Evolutionary conservation across 2,329 filamentous ascomycete species (phyloP).

Genomic region (Penicillium sp.): DNA sequence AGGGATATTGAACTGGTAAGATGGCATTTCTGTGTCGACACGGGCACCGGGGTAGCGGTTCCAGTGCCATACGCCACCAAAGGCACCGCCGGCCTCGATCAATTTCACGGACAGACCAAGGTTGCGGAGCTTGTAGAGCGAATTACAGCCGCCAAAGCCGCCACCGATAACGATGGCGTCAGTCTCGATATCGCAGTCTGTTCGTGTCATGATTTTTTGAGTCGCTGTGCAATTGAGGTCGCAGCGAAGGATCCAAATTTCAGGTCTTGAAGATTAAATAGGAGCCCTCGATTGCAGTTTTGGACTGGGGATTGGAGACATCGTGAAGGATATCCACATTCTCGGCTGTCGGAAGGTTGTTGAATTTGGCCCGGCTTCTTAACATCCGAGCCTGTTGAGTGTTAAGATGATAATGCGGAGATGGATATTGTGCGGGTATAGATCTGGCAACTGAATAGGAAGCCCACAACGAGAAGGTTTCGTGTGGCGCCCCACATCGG

Average conservation of each 20-base stretch:
- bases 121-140: conserved; percentile 40
- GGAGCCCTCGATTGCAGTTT: not conserved
- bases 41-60: conserved; percentile 48
- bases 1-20: conserved; percentile 56
- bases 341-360: not conserved
- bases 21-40: conserved; percentile 50
- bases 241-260: not conserved
- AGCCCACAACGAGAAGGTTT: conserved; percentile 14
- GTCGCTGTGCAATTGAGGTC: not conserved
- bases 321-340: not conserved
- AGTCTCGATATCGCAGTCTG: not conserved
- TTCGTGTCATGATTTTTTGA: not conserved
- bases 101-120: conserved; percentile 39
- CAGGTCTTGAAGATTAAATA: not conserved
- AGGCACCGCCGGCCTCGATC: conserved; percentile 38
- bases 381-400: not conserved
- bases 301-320: too few species aligned
- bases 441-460: conserved; percentile 4
- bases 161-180: conserved; percentile 45
- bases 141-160: conserved; percentile 40
- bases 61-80: conserved; percentile 49
- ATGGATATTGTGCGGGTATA: not conserved
- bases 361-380: not conserved
- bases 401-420: not conserved
- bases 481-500: not conserved